phyloP scores from a whole-genome alignment of 2,329 filamentous ascomycete genomes.

The Microsporum ferrugineum region DNA sequence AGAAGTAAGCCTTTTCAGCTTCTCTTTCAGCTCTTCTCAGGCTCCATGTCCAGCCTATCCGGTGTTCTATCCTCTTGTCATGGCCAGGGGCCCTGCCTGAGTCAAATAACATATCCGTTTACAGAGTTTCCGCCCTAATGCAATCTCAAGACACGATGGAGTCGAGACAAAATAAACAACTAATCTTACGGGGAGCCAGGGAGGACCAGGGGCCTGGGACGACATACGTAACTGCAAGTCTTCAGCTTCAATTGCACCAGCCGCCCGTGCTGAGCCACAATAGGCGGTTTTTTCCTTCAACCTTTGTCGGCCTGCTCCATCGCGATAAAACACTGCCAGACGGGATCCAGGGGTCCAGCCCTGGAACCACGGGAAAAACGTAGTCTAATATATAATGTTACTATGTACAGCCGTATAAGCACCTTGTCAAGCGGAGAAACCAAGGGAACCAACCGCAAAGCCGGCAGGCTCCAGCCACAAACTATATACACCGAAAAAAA shows the following conservation, averaged over 20 bases:
- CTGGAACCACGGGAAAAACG: not conserved
- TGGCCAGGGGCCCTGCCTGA: not conserved
- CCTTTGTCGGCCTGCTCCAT: not conserved
- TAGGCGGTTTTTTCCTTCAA: not conserved
- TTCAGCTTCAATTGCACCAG: not conserved
- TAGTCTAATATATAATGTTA: not conserved
- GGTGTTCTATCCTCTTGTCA: not conserved
- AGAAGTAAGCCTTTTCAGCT: not conserved
- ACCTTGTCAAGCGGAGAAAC: not conserved
- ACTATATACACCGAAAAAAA: not conserved
- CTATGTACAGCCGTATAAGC: not conserved
- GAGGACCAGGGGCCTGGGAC: not conserved
- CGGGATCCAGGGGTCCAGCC: not conserved
- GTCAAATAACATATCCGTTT: not conserved
- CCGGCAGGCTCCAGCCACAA: not conserved
- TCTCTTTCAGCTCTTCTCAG: not conserved
- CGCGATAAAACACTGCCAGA: not conserved
- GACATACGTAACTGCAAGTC: not conserved
- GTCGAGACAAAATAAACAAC: not conserved
- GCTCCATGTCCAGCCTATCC: not conserved
- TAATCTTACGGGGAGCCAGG: not conserved
- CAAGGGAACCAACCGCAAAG: not conserved
- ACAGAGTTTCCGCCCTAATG: not conserved
- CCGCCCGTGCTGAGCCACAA: not conserved
- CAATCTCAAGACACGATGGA: not conserved